Base-by-base conservation (phyloP, 2,329 filamentous ascomycete genomes). In the Penicillium sp. region DNA sequence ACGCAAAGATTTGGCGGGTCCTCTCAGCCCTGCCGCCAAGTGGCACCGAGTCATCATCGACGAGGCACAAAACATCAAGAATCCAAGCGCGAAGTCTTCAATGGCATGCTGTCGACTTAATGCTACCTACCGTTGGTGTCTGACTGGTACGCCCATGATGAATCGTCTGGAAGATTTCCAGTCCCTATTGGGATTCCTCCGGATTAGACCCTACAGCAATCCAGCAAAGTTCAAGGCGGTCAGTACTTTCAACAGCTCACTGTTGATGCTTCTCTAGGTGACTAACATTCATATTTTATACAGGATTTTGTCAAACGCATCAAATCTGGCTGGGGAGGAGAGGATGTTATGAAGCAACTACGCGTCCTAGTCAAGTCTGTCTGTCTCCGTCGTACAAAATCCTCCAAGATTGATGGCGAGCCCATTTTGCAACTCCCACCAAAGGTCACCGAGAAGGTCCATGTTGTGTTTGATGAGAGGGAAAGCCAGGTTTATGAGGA, bases 121-220 rank as follows among this genome's bases (percentile, higher is more conserved):
- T 59, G 79, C 88, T 15, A 79, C 77, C 36, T 84, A 89, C 68
- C 82, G 90, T 48, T 87, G 90, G 78, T 91, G 88, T 68, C 83
- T 93, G 72, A 91, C 88, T 35, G 90, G 90, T 27, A 94, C 90
- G 0, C 90, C 90, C 0, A 92, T 93, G 89, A 94, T 94, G 89
- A 96, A 96, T 66, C 86, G 82, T 13, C 85, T 93, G 3, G 79
- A 84, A 25, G 93, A 97, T 66, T 79, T 96, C 3, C 92, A 85
- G 67, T 89, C 91, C 0, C 77, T 96, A 21, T 80, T 96, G 44
- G 83, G 84, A 2, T 97, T 96, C 68, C 79, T 96, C 17, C 81
- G 82, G 2, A 93, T 96, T 68, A 82, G 82, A 59, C 91, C 91
- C 2, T 96, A 94, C 72, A 84, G 83, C 65, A 79, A 83, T 15